Percentiles rank a stretch among this genome's conserved stretches.
These are phyloP conservation scores for Taphrina flavorubra DNA, from an alignment of 1,139 yeast species.

Conservation along the genomic window DNA sequence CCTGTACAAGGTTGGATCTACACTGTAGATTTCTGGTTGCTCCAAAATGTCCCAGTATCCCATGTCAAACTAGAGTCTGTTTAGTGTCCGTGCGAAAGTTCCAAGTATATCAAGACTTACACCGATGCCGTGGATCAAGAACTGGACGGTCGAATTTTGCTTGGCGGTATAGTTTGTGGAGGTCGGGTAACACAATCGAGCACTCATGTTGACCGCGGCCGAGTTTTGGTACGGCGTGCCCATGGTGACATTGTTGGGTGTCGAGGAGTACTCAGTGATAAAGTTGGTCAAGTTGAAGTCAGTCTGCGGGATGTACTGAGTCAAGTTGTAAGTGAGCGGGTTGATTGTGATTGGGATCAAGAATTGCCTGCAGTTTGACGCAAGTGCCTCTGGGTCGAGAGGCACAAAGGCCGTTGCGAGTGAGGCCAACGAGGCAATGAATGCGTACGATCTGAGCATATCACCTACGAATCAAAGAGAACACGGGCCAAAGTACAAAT, in stretches of 20 bases:
- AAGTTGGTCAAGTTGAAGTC: constrained; percentile 16
- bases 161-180: constrained; percentile 22
- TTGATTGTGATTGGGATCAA: constrained; percentile 14
- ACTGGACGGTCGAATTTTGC: constrained; percentile 27
- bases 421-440: constrained; percentile 12
- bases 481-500: not conserved
- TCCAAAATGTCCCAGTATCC: constrained; percentile 33
- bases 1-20: not conserved
- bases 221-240: not conserved
- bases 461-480: too few species aligned
- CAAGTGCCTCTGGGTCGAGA: constrained; percentile 11
- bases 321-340: constrained; percentile 8
- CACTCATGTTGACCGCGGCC: constrained; percentile 17
- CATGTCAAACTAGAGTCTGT: constrained; percentile 17
- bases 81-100: not conserved
- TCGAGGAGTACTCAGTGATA: constrained; percentile 15
- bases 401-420: constrained; percentile 20
- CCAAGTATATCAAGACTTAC: not conserved
- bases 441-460: constrained; percentile 1
- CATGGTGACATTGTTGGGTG: constrained; percentile 19
- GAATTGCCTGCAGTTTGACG: constrained; percentile 8
- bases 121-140: constrained; percentile 37
- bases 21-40: constrained; percentile 24
- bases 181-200: constrained; percentile 22
- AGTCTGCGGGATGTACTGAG: constrained; percentile 11